Conservation (phyloP, 2,329 filamentous ascomycete species). For the Emericellopsis atlantica region DNA sequence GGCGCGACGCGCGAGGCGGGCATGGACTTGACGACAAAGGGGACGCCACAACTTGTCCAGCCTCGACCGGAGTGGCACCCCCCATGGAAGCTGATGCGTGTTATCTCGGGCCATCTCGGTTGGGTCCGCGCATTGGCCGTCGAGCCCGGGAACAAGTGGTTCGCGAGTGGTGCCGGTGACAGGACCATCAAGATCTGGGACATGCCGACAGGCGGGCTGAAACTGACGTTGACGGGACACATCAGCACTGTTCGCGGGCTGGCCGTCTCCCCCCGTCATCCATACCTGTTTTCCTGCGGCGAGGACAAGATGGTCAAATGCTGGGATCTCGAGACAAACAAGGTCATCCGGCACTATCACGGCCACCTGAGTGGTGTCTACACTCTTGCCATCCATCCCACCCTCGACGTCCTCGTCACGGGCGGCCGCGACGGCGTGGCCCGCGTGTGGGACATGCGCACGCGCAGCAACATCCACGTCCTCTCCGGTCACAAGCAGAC, state of each 20-base stretch:
- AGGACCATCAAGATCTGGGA: constrained; percentile 99
- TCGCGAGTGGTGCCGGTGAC: constrained; percentile 89
- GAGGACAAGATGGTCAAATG: constrained; percentile 99
- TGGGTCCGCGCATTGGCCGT: constrained; percentile 88
- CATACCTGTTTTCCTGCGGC: constrained; percentile 93
- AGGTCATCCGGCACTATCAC: constrained; percentile 95
- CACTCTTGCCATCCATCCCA: constrained; percentile 84
- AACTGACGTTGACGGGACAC: constrained; percentile 81
- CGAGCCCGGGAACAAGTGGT: constrained; percentile 96
- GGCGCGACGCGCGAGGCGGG: constrained; percentile 6
- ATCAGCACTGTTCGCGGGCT: constrained; percentile 88
- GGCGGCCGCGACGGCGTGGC: constrained; percentile 91
- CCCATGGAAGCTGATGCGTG: constrained; percentile 96
- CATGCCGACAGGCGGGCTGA: constrained; percentile 72
- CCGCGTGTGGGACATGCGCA: constrained; percentile 97
- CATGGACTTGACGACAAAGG: constrained; percentile 18
- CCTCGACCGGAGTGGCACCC: constrained; percentile 89
- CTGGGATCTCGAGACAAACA: constrained; percentile 99
- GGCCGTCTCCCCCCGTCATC: constrained; percentile 84
- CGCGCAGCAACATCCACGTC: constrained; percentile 89
- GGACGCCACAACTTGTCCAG: constrained; percentile 16
- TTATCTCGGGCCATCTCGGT: constrained; percentile 90
- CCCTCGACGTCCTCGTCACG: constrained; percentile 86
- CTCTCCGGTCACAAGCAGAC: constrained; percentile 84
- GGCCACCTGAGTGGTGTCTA: constrained; percentile 95